Conservation (phyloP, 345 rosid genomes). For the Moricandia arvensis region DNA sequence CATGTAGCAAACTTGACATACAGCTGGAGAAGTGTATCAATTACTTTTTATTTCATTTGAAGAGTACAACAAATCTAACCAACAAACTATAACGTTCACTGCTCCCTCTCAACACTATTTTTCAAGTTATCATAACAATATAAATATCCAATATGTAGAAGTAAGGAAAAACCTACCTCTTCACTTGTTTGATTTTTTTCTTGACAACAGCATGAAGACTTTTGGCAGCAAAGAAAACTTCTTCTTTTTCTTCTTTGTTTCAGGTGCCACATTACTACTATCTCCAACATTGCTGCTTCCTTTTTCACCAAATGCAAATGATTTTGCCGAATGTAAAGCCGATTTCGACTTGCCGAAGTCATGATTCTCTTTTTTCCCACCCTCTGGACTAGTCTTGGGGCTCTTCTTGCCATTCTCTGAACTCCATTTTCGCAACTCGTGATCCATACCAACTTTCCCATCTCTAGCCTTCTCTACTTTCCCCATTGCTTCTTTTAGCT, state of each 20-base stretch:
- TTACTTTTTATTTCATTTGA: conserved; percentile 14
- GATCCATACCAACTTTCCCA: conserved; percentile 76
- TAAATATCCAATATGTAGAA: not conserved
- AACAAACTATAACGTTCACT: not conserved
- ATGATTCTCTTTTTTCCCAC: conserved; percentile 21
- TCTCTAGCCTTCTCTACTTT: conserved; percentile 87
- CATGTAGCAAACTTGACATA: not conserved
- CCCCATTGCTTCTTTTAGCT: conserved; percentile 58
- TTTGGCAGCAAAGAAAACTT: conserved; percentile 71
- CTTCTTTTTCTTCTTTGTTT: conserved; percentile 53
- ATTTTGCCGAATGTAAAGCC: conserved; percentile 18
- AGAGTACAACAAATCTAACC: conserved; percentile 31
- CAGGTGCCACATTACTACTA: conserved; percentile 37
- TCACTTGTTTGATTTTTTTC: conserved; percentile 54
- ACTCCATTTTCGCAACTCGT: conserved; percentile 86
- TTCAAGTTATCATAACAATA: not conserved
- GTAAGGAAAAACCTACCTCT: conserved; percentile 12
- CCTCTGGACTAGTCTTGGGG: conserved; percentile 42
- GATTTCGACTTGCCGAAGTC: conserved; percentile 38
- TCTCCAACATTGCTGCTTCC: conserved; percentile 36
- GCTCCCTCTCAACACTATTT: not conserved
- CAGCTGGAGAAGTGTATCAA: conserved; percentile 10
- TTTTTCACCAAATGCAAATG: conserved; percentile 32
- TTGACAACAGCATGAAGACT: conserved; percentile 62
- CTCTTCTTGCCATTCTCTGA: conserved; percentile 65